These are phyloP conservation scores for Talaromyces sp. DNA, from an alignment of 2,329 filamentous ascomycete genomes.

Conservation along the genomic window DNA sequence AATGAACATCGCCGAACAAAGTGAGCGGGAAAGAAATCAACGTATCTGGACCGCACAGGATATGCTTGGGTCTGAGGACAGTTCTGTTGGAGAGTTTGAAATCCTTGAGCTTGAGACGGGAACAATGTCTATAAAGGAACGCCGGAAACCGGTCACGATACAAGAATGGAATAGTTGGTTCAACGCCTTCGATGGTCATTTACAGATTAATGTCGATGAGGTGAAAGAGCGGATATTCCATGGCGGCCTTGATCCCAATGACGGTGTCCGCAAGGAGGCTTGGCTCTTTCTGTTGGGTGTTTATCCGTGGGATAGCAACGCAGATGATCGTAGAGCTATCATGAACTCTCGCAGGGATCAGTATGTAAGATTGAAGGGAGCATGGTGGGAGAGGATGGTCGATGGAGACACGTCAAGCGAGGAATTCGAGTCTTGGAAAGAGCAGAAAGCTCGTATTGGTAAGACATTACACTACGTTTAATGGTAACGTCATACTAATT, in stretches of 20 bases:
- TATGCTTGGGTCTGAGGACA: constrained; percentile 89
- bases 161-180: constrained; percentile 93
- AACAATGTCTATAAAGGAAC: constrained; percentile 68
- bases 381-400: constrained; percentile 92
- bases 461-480: constrained; percentile 36
- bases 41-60: constrained; percentile 91
- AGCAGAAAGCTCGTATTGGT: constrained; percentile 92
- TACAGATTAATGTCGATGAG: constrained; percentile 79
- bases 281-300: constrained; percentile 93
- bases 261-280: constrained; percentile 90
- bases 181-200: constrained; percentile 64
- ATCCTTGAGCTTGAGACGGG: constrained; percentile 74
- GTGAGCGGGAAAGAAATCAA: constrained; percentile 77
- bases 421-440: constrained; percentile 91
- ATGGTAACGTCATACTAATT: constrained; percentile 27
- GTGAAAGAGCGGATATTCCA: constrained; percentile 98
- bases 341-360: constrained; percentile 84
- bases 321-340: constrained; percentile 75
- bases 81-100: constrained; percentile 92
- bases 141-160: constrained; percentile 69
- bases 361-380: constrained; percentile 86
- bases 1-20: constrained; percentile 97
- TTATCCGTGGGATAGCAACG: constrained; percentile 86
- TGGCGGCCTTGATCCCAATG: constrained; percentile 79
- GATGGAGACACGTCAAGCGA: constrained; percentile 75